Conservation (phyloP, 2,329 filamentous ascomycete species). For the Claviceps monticola region DNA sequence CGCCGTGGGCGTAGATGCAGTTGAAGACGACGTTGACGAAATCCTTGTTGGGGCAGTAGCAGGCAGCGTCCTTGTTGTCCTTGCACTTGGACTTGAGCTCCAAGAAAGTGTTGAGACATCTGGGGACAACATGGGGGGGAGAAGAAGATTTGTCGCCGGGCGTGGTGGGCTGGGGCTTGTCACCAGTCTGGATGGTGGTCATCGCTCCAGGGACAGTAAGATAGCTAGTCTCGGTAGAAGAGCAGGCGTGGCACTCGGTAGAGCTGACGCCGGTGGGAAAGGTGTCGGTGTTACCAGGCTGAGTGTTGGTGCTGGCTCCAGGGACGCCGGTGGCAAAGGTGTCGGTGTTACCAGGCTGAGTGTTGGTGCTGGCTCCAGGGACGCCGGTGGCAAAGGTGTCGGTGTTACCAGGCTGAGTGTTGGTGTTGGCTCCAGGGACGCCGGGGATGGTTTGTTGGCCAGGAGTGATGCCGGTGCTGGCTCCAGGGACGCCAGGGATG, state of each 20-base stretch:
- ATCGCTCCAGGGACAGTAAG: background rate
- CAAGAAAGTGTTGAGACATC: constrained; percentile 87
- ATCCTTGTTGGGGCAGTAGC: constrained; percentile 71
- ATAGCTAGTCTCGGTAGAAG: too few species aligned
- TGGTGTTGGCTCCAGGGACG: background rate
- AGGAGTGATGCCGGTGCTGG: too few species aligned
- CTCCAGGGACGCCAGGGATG: too few species aligned
- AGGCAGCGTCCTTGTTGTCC: constrained; percentile 68
- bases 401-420: too few species aligned
- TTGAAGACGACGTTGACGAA: constrained; percentile 70
- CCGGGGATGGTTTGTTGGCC: too few species aligned
- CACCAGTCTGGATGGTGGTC: constrained; percentile 5
- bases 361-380: background rate
- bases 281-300: background rate
- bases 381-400: too few species aligned
- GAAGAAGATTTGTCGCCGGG: constrained; percentile 8
- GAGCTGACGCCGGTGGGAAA: too few species aligned
- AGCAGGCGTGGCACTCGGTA: too few species aligned
- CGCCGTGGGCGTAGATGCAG: constrained; percentile 68
- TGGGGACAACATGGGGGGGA: constrained; percentile 59
- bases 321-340: too few species aligned
- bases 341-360: background rate
- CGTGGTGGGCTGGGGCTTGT: constrained; percentile 6
- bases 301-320: background rate
- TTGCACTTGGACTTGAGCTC: constrained; percentile 53